Evolutionary conservation across 495 filamentous ascomycete species (phyloP), one percentile per base, ranked within the genome.

Genomic region (Aspergillus homomorphus): DNA sequence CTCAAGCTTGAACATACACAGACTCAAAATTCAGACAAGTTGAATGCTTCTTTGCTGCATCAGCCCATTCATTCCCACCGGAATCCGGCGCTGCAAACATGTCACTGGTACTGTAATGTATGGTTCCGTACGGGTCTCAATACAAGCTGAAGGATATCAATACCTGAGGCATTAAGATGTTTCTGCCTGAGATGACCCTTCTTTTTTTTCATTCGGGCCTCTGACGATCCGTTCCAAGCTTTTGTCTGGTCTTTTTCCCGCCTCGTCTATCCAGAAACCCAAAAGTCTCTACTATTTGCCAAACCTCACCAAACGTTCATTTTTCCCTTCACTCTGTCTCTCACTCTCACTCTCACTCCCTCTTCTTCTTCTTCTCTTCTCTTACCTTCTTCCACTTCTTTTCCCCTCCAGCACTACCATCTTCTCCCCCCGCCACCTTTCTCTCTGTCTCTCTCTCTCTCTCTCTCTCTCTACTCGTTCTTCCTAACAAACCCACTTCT

Each of bases 221-320:
- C 38, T 67, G 64, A 67, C 57, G 62, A 65, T 67, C 65, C 61
- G 54, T 63, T 67, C 55, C 62, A 61, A 58, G 49, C 58, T 57
- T 66, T 62, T 51, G 56, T 61, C 56, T 60, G 41, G 56, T 54
- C 51, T 56, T 61, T 63, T 69, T 67, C 58, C 64, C 64, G 60
- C 61, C 61, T 60, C 51, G 44, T 65, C 59, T 62, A 60, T 63
- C 63, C 57, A 65, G 54, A 38, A 28, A 58, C 61, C 60, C 59
- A 60, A 58, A 60, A 61, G 59, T 64, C 63, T 55, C 26, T 28
- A 28, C n/a, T n/a, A n/a, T n/a, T n/a, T n/a, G 61, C 61, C 56
- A 57, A 64, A 56, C 53, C 62, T 64, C 53, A 57, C 7, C 15
- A 38, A 38, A 2, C 33, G n/a, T 65, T 61, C 56, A 59, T 53